These are phyloP conservation scores for Vitis rotundifolia DNA, from an alignment of 164 flowering plant species.

Conservation along the genomic window DNA sequence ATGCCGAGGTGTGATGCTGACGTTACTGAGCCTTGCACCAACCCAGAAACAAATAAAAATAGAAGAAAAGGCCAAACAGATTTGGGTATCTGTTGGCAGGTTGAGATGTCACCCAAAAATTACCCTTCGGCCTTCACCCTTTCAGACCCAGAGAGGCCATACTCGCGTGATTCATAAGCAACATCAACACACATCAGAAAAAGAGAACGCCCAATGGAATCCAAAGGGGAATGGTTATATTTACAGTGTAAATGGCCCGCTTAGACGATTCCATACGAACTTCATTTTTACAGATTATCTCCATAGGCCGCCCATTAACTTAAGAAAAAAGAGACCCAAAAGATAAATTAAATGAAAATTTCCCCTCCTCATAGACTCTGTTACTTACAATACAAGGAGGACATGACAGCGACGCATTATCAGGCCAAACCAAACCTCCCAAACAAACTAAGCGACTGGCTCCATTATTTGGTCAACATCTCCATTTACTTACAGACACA, in stretches of 20 bases:
- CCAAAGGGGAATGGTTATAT: too few species aligned
- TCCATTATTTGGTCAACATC: slow-evolving; percentile 10
- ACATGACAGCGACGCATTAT: not conserved
- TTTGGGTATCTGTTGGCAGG: too few species aligned
- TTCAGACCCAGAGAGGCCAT: too few species aligned
- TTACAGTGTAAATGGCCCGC: too few species aligned
- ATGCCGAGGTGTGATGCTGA: too few species aligned
- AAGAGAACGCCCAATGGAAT: too few species aligned
- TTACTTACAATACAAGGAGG: not conserved
- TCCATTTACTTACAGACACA: slow-evolving; percentile 22
- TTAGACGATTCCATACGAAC: slow-evolving; percentile 4
- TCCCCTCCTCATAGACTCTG: not conserved
- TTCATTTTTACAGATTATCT: slow-evolving; percentile 17
- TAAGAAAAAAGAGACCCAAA: slow-evolving; percentile 1
- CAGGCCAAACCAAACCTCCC: slow-evolving; percentile 5
- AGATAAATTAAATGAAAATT: not conserved
- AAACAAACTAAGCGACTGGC: slow-evolving; percentile 2
- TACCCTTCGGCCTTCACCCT: too few species aligned
- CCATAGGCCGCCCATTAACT: slow-evolving; percentile 12
- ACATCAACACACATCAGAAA: not conserved
- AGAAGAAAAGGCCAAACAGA: too few species aligned
- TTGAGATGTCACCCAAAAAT: too few species aligned
- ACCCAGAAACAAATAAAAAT: too few species aligned
- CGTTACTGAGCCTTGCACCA: too few species aligned
- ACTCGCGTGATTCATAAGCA: slow-evolving; percentile 14